Evolutionary conservation across 2,329 filamentous ascomycete species (phyloP).

Genomic region (Thelonectria olida): DNA sequence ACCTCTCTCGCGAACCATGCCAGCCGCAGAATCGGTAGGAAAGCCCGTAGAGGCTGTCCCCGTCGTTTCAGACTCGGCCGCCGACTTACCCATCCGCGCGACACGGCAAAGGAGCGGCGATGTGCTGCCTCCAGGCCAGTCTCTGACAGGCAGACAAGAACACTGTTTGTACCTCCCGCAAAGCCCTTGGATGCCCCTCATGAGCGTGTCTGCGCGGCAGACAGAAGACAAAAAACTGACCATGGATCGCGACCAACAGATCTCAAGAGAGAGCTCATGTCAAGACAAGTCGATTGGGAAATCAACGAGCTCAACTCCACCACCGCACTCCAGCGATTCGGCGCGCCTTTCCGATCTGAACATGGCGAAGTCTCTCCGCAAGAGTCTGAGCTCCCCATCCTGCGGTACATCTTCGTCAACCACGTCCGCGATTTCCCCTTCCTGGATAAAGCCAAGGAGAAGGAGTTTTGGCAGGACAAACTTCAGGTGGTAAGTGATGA

Average conservation of each 20-base stretch:
- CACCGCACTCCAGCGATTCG: conserved; percentile 93
- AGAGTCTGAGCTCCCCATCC: conserved; percentile 91
- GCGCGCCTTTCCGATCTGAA: conserved; percentile 92
- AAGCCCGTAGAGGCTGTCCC: conserved; percentile 34
- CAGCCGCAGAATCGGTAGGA: conserved; percentile 37
- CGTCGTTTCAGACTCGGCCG: conserved; percentile 20
- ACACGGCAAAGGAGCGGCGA: conserved; percentile 36
- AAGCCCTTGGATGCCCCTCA: background rate
- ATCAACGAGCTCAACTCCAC: conserved; percentile 94
- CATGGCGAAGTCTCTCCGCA: conserved; percentile 91
- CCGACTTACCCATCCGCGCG: conserved; percentile 43
- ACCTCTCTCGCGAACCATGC: conserved; percentile 38
- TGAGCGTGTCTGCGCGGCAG: background rate
- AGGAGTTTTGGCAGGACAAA: conserved; percentile 99
- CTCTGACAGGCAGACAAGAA: conserved; percentile 94
- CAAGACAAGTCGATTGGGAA: conserved; percentile 88
- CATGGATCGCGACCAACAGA: conserved; percentile 56
- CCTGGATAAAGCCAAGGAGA: conserved; percentile 93
- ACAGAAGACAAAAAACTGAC: conserved; percentile 21
- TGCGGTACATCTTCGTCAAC: conserved; percentile 97
- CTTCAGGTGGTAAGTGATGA: conserved; percentile 80
- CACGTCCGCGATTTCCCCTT: conserved; percentile 99
- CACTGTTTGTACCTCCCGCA: conserved; percentile 78
- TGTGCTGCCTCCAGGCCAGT: conserved; percentile 54
- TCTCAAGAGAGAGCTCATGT: conserved; percentile 93